Evolutionary conservation across 2,329 filamentous ascomycete genomes (phyloP).

Genomic region (Aphanoascus verrucosus): DNA sequence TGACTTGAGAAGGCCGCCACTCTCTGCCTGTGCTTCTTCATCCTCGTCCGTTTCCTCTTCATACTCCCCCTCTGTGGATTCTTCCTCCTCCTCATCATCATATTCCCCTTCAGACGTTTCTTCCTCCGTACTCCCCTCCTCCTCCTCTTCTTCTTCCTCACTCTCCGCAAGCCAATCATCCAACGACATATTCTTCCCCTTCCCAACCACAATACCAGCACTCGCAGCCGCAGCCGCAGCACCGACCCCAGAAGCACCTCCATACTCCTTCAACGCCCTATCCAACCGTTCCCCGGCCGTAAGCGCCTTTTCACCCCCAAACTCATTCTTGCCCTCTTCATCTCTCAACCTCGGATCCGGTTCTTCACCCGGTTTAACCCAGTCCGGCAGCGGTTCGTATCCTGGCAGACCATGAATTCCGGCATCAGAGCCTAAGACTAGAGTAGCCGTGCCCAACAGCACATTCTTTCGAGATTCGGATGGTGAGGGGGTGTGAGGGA

Average conservation of each 20-base stretch:
- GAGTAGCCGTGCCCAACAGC: conserved; percentile 69
- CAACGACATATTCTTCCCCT: conserved; percentile 59
- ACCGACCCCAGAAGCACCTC: conserved; percentile 21
- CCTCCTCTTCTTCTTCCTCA: conserved; percentile 44
- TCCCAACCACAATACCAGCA: conserved; percentile 4
- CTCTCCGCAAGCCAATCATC: conserved; percentile 86
- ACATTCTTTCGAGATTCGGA: conserved; percentile 72
- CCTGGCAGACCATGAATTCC: conserved; percentile 64
- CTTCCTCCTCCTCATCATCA: conserved; percentile 28
- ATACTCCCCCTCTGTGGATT: conserved; percentile 32
- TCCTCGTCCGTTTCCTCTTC: conserved; percentile 4
- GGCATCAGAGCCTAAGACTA: conserved; percentile 68
- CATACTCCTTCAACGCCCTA: conserved; percentile 35
- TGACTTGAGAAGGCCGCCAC: too few relatives aligned
- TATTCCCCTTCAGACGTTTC: conserved; percentile 32
- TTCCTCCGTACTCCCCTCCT: conserved; percentile 42
- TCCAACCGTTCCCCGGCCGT: conserved; percentile 38
- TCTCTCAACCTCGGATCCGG: conserved; percentile 66
- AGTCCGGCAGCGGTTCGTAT: conserved; percentile 69
- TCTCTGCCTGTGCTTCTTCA: background rate
- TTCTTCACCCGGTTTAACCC: conserved; percentile 71
- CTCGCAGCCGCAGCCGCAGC: conserved; percentile 37
- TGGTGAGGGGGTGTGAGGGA: conserved; percentile 79
- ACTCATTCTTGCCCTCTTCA: conserved; percentile 38
- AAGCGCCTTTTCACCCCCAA: conserved; percentile 30